Evolutionary conservation across 2,329 filamentous ascomycete genomes (phyloP).

Genomic region (Pseudogymnoascus sp.): DNA sequence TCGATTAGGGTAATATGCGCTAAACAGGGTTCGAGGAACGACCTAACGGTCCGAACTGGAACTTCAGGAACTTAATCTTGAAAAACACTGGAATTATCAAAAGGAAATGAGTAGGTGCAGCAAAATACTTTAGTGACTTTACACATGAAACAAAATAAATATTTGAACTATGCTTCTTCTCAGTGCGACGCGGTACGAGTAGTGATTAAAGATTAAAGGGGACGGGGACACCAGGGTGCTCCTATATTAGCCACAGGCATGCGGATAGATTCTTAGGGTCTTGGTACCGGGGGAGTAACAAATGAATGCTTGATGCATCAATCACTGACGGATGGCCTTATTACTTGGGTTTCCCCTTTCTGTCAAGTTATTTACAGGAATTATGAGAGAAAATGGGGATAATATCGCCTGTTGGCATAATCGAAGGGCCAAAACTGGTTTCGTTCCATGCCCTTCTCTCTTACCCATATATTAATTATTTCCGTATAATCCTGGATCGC

Average conservation of each 20-base stretch:
- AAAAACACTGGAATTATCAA: not conserved
- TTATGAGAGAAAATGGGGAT: not conserved
- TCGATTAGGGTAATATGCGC: slow-evolving; percentile 5
- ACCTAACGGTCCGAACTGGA: slow-evolving; percentile 1
- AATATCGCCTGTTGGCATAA: not conserved
- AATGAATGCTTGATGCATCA: slow-evolving; percentile 1
- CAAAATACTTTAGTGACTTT: not conserved
- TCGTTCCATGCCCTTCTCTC: not conserved
- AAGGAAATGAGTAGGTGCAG: not conserved
- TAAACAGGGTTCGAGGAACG: slow-evolving; percentile 6
- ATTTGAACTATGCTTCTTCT: not conserved
- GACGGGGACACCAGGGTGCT: not conserved
- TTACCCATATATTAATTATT: not conserved
- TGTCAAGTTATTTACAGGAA: not conserved
- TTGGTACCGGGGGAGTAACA: not conserved
- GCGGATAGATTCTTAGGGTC: not conserved
- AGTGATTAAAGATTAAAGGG: slow-evolving; percentile 9
- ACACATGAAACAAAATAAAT: slow-evolving; percentile 3
- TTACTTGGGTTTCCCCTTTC: not conserved
- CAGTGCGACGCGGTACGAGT: not conserved
- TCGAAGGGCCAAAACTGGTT: not conserved
- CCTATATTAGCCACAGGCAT: not conserved
- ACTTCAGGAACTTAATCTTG: slow-evolving; percentile 2
- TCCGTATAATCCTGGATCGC: not conserved
- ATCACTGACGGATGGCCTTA: not conserved